Conservation (phyloP, 2,329 filamentous ascomycete genomes). For the Drechslera avenae region DNA sequence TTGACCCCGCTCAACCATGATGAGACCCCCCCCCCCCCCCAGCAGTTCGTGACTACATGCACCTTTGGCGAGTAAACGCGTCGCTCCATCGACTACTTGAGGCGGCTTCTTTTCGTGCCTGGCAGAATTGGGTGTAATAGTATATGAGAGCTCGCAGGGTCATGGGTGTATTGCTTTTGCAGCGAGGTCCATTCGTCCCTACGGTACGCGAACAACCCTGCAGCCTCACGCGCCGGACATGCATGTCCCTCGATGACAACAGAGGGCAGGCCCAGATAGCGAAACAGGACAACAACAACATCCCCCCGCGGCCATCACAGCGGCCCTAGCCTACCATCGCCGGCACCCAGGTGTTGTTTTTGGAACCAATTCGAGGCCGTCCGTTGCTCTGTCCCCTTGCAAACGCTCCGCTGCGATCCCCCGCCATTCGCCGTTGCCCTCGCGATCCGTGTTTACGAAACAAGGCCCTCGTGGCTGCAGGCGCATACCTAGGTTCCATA, state of each 20-base stretch:
- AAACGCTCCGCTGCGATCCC: conserved; percentile 1
- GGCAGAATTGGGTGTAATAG: background rate
- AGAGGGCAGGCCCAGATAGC: conserved; percentile 13
- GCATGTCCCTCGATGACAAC: conserved; percentile 28
- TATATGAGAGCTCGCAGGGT: background rate
- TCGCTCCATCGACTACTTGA: background rate
- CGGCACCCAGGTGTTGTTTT: background rate
- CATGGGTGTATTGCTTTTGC: conserved; percentile 1
- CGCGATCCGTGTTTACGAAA: conserved; percentile 28
- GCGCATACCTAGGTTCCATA: background rate
- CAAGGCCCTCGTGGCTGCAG: conserved; percentile 12
- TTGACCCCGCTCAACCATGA: conserved; percentile 6
- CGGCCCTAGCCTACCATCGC: background rate
- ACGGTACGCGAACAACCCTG: conserved; percentile 22
- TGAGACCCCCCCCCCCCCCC: background rate
- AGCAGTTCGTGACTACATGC: background rate
- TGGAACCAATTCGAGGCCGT: background rate
- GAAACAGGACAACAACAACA: conserved; percentile 10
- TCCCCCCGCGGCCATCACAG: background rate
- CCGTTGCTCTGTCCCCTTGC: background rate
- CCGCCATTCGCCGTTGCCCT: conserved; percentile 23
- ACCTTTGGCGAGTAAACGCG: conserved; percentile 1
- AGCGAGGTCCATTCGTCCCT: conserved; percentile 1
- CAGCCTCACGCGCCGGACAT: conserved; percentile 24
- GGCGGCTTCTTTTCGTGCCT: background rate